phyloP scores from a whole-genome alignment of 1,139 yeast species.

The Pichia inconspicua region DNA sequence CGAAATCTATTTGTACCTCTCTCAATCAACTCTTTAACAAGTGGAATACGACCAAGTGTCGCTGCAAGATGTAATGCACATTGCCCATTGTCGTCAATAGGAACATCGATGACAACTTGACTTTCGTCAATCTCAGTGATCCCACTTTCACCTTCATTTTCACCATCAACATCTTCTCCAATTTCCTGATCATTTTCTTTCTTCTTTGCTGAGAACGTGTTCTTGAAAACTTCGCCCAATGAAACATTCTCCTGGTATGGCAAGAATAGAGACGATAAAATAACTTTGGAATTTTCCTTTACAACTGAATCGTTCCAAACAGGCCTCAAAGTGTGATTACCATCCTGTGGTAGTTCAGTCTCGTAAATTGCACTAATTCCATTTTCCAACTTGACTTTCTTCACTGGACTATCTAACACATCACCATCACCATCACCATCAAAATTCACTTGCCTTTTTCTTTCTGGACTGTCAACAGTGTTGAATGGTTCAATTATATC shows the following conservation, averaged over 20 bases:
- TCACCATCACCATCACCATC: background rate
- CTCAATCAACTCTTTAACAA: slow-evolving; percentile 65
- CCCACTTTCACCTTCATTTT: background rate
- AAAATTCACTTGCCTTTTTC: slow-evolving; percentile 1
- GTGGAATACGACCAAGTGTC: slow-evolving; percentile 69
- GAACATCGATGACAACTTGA: slow-evolving; percentile 60
- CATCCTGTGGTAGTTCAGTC: background rate
- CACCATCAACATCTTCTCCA: background rate
- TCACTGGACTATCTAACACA: slow-evolving; percentile 12
- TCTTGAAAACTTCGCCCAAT: slow-evolving; percentile 7
- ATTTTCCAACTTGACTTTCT: slow-evolving; percentile 7
- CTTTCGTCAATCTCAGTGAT: background rate
- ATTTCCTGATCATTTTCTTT: background rate
- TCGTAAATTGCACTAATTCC: background rate
- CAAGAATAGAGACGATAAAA: slow-evolving; percentile 50
- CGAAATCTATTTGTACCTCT: slow-evolving; percentile 62
- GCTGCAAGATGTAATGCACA: slow-evolving; percentile 96
- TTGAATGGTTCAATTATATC: slow-evolving; percentile 59
- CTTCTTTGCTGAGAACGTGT: slow-evolving; percentile 1
- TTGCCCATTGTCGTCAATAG: slow-evolving; percentile 90
- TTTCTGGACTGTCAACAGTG: background rate
- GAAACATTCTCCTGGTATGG: slow-evolving; percentile 31
- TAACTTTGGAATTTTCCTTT: slow-evolving; percentile 43
- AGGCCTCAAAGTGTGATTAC: slow-evolving; percentile 41
- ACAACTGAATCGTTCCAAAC: slow-evolving; percentile 24